These are phyloP conservation scores for Carex cristatella DNA, from an alignment of 176 grass and related monocot genomes.

Conservation along the genomic window DNA sequence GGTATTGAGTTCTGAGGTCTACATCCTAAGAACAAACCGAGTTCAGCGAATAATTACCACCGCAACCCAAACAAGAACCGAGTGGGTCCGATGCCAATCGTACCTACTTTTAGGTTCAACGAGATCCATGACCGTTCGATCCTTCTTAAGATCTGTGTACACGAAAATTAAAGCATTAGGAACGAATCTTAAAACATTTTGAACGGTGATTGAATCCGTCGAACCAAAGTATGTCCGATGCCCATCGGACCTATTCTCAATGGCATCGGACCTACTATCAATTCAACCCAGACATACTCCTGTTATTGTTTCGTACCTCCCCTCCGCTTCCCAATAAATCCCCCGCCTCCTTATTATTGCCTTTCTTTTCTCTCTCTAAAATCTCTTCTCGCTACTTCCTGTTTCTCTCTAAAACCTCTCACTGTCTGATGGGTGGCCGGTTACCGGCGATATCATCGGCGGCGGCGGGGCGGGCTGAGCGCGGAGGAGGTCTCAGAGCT, in stretches of 20 bases:
- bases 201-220: too few species aligned
- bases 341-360: background rate
- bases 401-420: background rate
- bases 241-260: too few species aligned
- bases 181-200: too few species aligned
- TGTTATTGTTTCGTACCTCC: conserved; percentile 11
- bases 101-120: too few species aligned
- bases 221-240: too few species aligned
- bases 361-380: conserved; percentile 6
- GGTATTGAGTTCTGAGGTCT: background rate
- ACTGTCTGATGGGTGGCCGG: conserved; percentile 55
- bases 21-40: background rate
- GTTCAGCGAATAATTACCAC: background rate
- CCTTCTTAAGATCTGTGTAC: too few species aligned
- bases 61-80: background rate
- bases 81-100: too few species aligned
- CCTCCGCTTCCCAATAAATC: conserved; percentile 16
- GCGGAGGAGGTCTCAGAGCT: conserved; percentile 42
- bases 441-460: conserved; percentile 40
- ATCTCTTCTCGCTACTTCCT: background rate
- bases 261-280: too few species aligned
- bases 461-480: conserved; percentile 43
- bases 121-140: too few species aligned
- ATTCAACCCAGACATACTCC: background rate
- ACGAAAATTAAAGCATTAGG: too few species aligned